Conservation (phyloP, 495 filamentous ascomycete species). For the Usnea hakonensis region DNA sequence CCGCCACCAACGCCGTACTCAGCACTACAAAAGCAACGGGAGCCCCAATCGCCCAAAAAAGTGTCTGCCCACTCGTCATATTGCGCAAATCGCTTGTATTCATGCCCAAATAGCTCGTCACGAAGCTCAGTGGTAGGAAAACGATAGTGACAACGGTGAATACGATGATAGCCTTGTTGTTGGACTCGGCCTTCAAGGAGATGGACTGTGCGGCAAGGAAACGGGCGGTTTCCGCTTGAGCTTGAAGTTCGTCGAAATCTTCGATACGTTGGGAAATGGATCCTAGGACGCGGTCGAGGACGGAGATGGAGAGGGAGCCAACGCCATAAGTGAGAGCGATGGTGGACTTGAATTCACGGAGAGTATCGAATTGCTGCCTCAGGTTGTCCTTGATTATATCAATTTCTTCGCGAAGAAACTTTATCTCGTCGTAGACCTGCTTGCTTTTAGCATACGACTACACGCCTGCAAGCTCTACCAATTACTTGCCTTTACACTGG, state of each 20-base stretch:
- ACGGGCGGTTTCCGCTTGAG: slow-evolving; percentile 12
- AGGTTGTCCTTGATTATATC: slow-evolving; percentile 29
- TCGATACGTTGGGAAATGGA: slow-evolving; percentile 5
- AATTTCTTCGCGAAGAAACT: slow-evolving; percentile 34
- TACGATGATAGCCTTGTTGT: slow-evolving; percentile 29
- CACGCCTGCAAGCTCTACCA: slow-evolving; percentile 32
- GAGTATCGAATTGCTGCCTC: slow-evolving; percentile 10
- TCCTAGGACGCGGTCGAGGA: slow-evolving; percentile 15
- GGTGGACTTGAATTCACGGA: slow-evolving; percentile 13
- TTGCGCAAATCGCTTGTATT: slow-evolving; percentile 44
- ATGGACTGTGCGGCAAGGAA: slow-evolving; percentile 17
- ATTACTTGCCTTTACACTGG: neutral
- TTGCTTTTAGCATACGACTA: slow-evolving; percentile 22
- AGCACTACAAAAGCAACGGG: slow-evolving; percentile 37
- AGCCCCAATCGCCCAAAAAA: slow-evolving; percentile 43
- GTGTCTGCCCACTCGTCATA: slow-evolving; percentile 39
- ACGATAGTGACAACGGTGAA: slow-evolving; percentile 41
- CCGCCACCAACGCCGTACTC: slow-evolving; percentile 16
- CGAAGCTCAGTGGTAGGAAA: slow-evolving; percentile 36
- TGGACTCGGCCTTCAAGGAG: slow-evolving; percentile 14
- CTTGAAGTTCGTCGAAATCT: slow-evolving; percentile 23
- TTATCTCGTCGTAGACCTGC: slow-evolving; percentile 32
- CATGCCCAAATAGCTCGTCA: slow-evolving; percentile 39
- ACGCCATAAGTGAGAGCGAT: slow-evolving; percentile 17
- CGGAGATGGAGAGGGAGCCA: slow-evolving; percentile 7